phyloP scores from a whole-genome alignment of 768 basidiomycete species.

The Phaffia australis region DNA sequence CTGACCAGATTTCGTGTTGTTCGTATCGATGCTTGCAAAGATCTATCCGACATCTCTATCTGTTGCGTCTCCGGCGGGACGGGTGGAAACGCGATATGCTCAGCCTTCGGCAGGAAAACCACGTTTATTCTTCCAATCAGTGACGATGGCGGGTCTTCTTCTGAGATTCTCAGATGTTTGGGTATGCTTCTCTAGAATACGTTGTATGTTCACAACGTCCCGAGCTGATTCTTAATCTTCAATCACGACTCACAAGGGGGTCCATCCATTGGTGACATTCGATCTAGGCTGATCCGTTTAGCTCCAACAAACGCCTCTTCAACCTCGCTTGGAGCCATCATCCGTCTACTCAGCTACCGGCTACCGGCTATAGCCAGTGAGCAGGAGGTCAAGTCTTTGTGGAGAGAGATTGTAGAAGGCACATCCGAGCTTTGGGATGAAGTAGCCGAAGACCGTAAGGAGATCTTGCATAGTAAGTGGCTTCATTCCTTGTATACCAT shows the following conservation, averaged over 20 bases:
- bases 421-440: constrained; percentile 66
- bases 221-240: background rate
- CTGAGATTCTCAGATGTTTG: constrained; percentile 87
- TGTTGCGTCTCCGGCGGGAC: constrained; percentile 69
- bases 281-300: constrained; percentile 75
- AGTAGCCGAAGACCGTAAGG: constrained; percentile 80
- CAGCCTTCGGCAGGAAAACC: constrained; percentile 62
- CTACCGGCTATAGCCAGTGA: constrained; percentile 60
- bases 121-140: constrained; percentile 81
- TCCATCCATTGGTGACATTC: constrained; percentile 77
- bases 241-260: constrained; percentile 44
- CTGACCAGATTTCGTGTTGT: too few species aligned
- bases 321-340: constrained; percentile 53
- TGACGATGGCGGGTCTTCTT: constrained; percentile 90
- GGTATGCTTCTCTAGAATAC: constrained; percentile 28
- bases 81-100: constrained; percentile 75
- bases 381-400: constrained; percentile 70
- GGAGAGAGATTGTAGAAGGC: constrained; percentile 87
- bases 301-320: constrained; percentile 55
- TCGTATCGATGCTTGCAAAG: too few species aligned
- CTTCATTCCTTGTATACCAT: background rate
- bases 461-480: constrained; percentile 66
- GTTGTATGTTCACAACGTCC: constrained; percentile 15
- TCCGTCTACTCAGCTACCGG: constrained; percentile 64
- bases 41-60: background rate